These are phyloP conservation scores for Zopfia rhizophila DNA, from an alignment of 2,329 filamentous ascomycete genomes.

Conservation along the genomic window DNA sequence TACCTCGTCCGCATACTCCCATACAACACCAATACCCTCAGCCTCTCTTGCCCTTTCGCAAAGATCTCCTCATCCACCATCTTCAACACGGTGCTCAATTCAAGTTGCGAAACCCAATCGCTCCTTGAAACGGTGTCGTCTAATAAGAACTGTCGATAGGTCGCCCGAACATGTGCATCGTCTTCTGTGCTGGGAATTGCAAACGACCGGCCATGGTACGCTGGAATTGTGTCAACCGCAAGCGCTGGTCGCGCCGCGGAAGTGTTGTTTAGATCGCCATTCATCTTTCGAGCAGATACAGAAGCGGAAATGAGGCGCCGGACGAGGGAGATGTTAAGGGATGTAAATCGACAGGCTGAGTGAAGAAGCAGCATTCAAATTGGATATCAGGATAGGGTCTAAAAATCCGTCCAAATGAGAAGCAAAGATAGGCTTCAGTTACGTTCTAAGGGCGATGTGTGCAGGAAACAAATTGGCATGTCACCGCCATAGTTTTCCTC, in stretches of 20 bases:
- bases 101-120: conserved; percentile 68
- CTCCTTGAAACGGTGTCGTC: conserved; percentile 44
- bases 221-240: conserved; percentile 24
- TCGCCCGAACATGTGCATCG: conserved; percentile 55
- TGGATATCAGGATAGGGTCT: no score
- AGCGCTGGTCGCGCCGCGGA: conserved; percentile 25
- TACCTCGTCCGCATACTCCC: conserved; percentile 65
- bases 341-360: neutral
- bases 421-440: no score
- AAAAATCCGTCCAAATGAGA: no score
- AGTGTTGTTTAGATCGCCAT: conserved; percentile 40
- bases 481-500: no score
- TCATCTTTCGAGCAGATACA: conserved; percentile 11
- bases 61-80: conserved; percentile 62
- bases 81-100: conserved; percentile 63
- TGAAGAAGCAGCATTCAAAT: conserved; percentile 1
- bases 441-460: no score
- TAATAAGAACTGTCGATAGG: conserved; percentile 69
- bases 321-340: neutral
- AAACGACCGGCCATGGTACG: conserved; percentile 44
- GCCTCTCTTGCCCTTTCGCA: conserved; percentile 46
- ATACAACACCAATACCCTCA: conserved; percentile 70
- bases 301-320: neutral
- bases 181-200: conserved; percentile 61
- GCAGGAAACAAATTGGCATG: no score